A percentile compares a stretch with the other conserved stretches of the same genome.
Conservation (phyloP, 2,329 filamentous ascomycete genomes). For the Nannizziopsis arthrosporioides region DNA sequence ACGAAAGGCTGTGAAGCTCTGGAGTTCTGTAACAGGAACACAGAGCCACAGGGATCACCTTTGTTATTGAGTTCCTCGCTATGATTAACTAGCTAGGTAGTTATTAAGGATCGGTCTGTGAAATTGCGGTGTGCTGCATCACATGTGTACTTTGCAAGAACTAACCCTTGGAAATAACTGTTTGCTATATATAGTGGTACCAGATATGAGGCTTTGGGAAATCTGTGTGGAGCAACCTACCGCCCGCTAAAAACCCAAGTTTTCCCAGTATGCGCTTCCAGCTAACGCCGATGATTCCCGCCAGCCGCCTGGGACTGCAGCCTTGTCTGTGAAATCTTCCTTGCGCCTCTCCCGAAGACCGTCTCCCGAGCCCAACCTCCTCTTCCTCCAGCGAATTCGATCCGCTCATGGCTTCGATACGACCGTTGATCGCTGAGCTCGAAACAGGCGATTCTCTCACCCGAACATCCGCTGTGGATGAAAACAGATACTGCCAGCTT, state of each 20-base stretch:
- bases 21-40: no score
- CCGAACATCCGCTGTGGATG: conserved; percentile 1
- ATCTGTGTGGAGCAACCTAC: no score
- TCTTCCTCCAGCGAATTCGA: not conserved
- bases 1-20: no score
- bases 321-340: conserved; percentile 1
- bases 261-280: no score
- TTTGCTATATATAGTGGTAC: no score
- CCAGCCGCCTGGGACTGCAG: not conserved
- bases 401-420: not conserved
- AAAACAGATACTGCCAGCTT: conserved; percentile 8
- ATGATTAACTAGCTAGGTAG: no score
- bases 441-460: not conserved
- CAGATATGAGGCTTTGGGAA: no score
- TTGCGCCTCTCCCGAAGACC: not conserved
- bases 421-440: not conserved
- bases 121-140: not conserved
- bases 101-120: not conserved
- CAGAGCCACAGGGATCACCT: no score
- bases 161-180: no score
- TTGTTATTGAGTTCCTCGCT: no score
- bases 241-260: no score
- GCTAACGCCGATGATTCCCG: no score
- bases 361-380: not conserved
- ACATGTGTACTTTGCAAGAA: not conserved